Conservation (phyloP, 169 alveolate genomes). For the Plasmodium chabaudi region DNA sequence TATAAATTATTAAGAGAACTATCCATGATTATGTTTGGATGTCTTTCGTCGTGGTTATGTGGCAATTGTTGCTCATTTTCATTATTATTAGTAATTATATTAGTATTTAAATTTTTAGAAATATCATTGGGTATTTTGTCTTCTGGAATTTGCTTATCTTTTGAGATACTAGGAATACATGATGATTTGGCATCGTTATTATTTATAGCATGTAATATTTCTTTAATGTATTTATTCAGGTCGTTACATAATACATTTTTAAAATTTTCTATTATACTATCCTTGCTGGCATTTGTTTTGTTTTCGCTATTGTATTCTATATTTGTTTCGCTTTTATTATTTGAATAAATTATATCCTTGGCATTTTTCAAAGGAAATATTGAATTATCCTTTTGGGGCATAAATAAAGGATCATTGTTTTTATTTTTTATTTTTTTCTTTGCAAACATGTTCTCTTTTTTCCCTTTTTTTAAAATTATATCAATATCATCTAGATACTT, state of each 20-base stretch:
- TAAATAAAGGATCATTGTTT: too few species aligned
- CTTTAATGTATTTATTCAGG: slow-evolving; percentile 52
- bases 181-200: not conserved
- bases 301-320: slow-evolving; percentile 4
- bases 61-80: not conserved
- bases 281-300: slow-evolving; percentile 11
- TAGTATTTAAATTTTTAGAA: not conserved
- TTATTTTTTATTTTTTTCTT: slow-evolving; percentile 5
- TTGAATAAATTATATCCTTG: slow-evolving; percentile 57
- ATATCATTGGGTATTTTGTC: not conserved
- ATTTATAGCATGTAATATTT: slow-evolving; percentile 19
- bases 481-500: slow-evolving; percentile 62
- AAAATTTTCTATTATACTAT: slow-evolving; percentile 46
- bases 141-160: slow-evolving; percentile 3
- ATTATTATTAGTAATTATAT: not conserved
- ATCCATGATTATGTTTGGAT: too few species aligned
- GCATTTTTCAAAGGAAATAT: slow-evolving; percentile 25
- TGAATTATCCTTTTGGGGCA: not conserved
- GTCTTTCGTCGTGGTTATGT: not conserved
- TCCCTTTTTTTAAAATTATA: slow-evolving; percentile 47
- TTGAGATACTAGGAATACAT: not conserved
- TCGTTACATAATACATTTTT: slow-evolving; percentile 60
- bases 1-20: too few species aligned
- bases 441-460: slow-evolving; percentile 53
- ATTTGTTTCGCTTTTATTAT: slow-evolving; percentile 10